These are phyloP conservation scores for Botrytis fragariae DNA, from an alignment of 2,329 filamentous ascomycete species.

Conservation along the genomic window DNA sequence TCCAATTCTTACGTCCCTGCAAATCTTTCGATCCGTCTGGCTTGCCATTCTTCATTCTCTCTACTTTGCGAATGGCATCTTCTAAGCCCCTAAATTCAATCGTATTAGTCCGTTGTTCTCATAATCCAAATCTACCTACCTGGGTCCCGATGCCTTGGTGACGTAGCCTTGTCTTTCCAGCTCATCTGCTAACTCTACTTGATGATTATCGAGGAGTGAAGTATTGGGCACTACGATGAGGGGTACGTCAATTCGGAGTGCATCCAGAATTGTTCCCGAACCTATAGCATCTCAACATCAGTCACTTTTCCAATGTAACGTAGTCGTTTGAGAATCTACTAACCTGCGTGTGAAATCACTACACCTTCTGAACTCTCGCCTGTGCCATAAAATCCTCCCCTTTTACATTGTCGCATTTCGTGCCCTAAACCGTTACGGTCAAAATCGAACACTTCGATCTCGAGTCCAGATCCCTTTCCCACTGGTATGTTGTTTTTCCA, in stretches of 20 bases:
- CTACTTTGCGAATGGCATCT: slow-evolving; percentile 28
- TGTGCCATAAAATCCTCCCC: slow-evolving; percentile 37
- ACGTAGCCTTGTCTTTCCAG: slow-evolving; percentile 74
- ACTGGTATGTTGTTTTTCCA: slow-evolving; percentile 42
- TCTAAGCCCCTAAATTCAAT: slow-evolving; percentile 25
- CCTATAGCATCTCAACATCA: slow-evolving; percentile 50
- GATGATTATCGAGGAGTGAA: slow-evolving; percentile 82
- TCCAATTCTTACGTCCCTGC: slow-evolving; percentile 27
- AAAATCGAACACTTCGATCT: slow-evolving; percentile 65
- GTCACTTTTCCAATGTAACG: neutral
- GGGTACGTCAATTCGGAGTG: slow-evolving; percentile 68
- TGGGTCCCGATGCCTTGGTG: slow-evolving; percentile 41
- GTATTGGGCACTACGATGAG: slow-evolving; percentile 90
- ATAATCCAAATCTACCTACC: slow-evolving; percentile 25
- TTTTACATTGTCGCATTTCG: slow-evolving; percentile 47
- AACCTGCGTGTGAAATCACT: slow-evolving; percentile 88
- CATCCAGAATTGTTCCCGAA: slow-evolving; percentile 85
- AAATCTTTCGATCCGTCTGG: neutral
- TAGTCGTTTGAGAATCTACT: slow-evolving; percentile 30
- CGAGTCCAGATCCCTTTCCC: slow-evolving; percentile 40
- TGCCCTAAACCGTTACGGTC: slow-evolving; percentile 55
- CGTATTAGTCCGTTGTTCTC: slow-evolving; percentile 2
- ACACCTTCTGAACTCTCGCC: slow-evolving; percentile 60
- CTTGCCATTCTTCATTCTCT: slow-evolving; percentile 15
- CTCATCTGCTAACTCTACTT: slow-evolving; percentile 78